Evolutionary conservation across 345 rosid species (phyloP).

Genomic region (Dipteronia dyeriana): DNA sequence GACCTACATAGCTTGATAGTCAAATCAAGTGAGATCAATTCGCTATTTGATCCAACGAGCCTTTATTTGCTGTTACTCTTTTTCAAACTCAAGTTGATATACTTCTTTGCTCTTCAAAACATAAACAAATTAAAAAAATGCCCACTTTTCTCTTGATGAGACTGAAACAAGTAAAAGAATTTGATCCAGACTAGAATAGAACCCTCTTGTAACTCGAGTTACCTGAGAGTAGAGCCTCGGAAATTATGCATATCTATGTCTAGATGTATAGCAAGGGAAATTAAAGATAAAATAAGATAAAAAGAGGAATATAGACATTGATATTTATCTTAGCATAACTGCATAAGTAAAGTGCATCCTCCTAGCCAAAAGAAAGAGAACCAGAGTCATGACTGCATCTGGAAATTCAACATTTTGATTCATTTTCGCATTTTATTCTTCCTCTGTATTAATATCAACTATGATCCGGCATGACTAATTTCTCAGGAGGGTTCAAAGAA

Average conservation of each 20-base stretch:
- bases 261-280: not conserved
- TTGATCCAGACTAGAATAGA: not conserved
- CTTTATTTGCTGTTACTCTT: not conserved
- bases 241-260: not conserved
- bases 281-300: not conserved
- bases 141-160: not conserved
- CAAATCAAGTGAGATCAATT: not conserved
- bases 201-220: not conserved
- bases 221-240: not conserved
- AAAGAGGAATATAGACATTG: not conserved
- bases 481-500: conserved; percentile 44
- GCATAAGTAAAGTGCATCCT: not conserved
- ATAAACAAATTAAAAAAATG: not conserved
- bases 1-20: not conserved
- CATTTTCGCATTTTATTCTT: not conserved
- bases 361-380: not conserved
- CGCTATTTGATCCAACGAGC: not conserved
- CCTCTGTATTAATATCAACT: conserved; percentile 1
- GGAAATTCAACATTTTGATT: not conserved
- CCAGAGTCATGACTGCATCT: not conserved
- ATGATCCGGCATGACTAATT: not conserved
- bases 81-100: no score
- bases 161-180: not conserved
- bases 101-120: no score
- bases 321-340: not conserved